Conservation (phyloP, 2,329 filamentous ascomycete species). For the Onygenales sp. region DNA sequence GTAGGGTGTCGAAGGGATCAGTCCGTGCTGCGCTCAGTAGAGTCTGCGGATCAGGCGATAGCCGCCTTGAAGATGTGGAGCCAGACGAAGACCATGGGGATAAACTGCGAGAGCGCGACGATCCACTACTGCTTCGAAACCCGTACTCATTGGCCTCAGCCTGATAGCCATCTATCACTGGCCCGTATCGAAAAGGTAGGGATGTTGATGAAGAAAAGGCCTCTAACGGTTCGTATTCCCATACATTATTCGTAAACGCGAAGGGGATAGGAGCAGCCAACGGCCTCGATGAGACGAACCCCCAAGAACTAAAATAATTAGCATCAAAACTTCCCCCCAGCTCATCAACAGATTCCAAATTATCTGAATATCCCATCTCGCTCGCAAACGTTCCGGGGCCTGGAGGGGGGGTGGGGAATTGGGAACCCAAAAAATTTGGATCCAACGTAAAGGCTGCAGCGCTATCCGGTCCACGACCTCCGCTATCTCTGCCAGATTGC, state of each 20-base stretch:
- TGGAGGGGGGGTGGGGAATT: background rate
- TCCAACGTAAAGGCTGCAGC: no score
- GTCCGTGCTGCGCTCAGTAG: conserved; percentile 28
- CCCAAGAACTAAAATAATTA: background rate
- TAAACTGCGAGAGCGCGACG: background rate
- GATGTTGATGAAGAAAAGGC: background rate
- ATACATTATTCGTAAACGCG: background rate
- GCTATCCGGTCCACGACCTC: background rate
- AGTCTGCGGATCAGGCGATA: conserved; percentile 19
- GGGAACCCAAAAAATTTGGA: background rate
- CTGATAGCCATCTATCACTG: background rate
- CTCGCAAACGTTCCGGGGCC: background rate
- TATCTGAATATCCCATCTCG: background rate
- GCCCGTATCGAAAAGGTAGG: background rate
- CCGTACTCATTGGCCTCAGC: background rate
- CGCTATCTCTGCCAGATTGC: background rate
- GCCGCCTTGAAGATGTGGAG: background rate
- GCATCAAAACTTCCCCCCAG: background rate
- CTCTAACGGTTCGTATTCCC: background rate
- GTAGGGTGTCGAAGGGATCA: conserved; percentile 29
- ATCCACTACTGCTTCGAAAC: background rate
- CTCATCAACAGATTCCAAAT: background rate
- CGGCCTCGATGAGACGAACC: background rate
- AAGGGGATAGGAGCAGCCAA: background rate
- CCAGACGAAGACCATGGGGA: background rate